These are phyloP conservation scores for Phyllosticta citriasiana DNA, from an alignment of 2,329 filamentous ascomycete genomes.

Conservation along the genomic window DNA sequence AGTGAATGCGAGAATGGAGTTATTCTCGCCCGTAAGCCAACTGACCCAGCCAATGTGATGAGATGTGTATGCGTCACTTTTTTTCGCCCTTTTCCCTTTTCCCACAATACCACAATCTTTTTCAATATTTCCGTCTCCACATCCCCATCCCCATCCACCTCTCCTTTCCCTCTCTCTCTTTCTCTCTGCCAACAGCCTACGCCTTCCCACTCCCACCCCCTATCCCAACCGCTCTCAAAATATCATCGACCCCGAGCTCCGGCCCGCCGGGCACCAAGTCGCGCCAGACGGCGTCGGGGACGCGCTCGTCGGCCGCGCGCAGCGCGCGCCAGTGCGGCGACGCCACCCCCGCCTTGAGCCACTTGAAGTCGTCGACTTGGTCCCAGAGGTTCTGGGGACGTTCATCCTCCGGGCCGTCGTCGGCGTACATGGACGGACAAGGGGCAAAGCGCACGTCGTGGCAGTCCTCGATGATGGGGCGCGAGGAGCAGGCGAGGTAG, in stretches of 20 bases:
- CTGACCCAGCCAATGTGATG: too few species aligned
- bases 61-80: too few species aligned
- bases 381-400: slow-evolving; percentile 60
- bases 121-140: too few species aligned
- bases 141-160: neutral
- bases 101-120: too few species aligned
- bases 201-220: neutral
- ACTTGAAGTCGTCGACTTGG: slow-evolving; percentile 94
- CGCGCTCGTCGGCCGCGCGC: slow-evolving; percentile 43
- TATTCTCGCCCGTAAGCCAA: too few species aligned
- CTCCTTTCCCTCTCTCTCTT: neutral
- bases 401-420: neutral
- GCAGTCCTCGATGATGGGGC: slow-evolving; percentile 93
- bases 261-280: slow-evolving; percentile 55
- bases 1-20: too few species aligned
- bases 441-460: slow-evolving; percentile 66
- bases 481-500: slow-evolving; percentile 70
- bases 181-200: neutral
- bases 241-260: slow-evolving; percentile 53
- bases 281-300: slow-evolving; percentile 58
- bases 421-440: slow-evolving; percentile 41
- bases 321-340: slow-evolving; percentile 84
- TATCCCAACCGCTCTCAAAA: slow-evolving; percentile 39
- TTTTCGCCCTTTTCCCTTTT: too few species aligned
- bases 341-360: slow-evolving; percentile 66